Evolutionary conservation across 176 grass and related monocot genomes (phyloP), one percentile per base, ranked within the genome.

Genomic region (Typha latifolia): DNA sequence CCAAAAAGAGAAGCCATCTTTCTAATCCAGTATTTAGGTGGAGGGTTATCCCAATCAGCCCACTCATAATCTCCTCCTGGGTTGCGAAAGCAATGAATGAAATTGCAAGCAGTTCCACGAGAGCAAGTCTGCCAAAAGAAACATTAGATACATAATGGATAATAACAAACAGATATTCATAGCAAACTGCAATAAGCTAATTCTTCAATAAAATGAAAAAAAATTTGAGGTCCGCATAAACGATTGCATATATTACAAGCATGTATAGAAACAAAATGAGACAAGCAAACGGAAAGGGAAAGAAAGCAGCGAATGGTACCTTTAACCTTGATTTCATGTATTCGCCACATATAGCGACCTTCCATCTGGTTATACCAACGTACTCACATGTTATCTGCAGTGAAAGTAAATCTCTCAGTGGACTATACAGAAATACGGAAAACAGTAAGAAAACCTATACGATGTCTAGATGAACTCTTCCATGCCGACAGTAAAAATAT

Each of bases 41-140:
- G 94, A 65, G 64, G 70, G 48, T 99, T 99, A 26, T 90, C 94
- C 83, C 88, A 90, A 79, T 99, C 89, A 78, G 89, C 84, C 94
- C 94, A 99, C 49, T 99, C 89, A 79, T 99, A 99, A 76, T 93
- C 94, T 63, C 86, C 94, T 64, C 94, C 88, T 78, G 89, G 94
- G 37, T 99, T 99, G 71, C 73, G 81, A 81, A 99, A 99, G 61
- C 89, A 90, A 47, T 99, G 93, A 79, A 97, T 78, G 66, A 97
- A 97, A 82, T 97, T 97, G 75, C 88, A 97, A 32, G 81, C 64
- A 76, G 77, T 78, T 75, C 93, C 88, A 63, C 67, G 85, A 52
- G 93, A 97, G 64, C 93, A 97, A 67, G 82, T 97, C 93, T 97
- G 72, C 66, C 12, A 81, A 86, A 82, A 43, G 71, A 31, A 76